These are phyloP conservation scores for Penicillium silybi DNA, from an alignment of 495 filamentous ascomycete species.

Conservation along the genomic window DNA sequence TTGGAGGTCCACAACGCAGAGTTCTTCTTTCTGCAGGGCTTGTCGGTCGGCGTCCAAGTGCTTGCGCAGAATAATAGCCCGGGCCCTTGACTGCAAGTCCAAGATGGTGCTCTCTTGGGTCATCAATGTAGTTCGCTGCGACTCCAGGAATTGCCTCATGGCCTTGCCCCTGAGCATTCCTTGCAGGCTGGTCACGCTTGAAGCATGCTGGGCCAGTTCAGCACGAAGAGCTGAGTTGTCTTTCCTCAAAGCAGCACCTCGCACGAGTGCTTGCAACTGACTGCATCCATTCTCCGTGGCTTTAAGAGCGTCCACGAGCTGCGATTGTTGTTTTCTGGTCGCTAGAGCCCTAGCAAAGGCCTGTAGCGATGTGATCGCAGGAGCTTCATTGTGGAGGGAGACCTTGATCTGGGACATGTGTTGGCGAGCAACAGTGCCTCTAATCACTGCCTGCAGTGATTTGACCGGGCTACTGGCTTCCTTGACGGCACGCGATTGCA, in stretches of 20 bases:
- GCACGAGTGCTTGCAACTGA: constrained; percentile 39
- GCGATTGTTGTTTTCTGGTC: constrained; percentile 25
- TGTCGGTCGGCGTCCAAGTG: constrained; percentile 45
- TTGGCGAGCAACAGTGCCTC: constrained; percentile 48
- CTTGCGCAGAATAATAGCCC: constrained; percentile 44
- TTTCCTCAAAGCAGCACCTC: constrained; percentile 35
- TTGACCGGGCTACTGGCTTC: constrained; percentile 22
- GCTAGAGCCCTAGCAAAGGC: constrained; percentile 38
- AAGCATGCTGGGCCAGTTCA: constrained; percentile 27
- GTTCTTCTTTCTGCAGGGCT: constrained; percentile 55
- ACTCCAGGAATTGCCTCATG: constrained; percentile 33
- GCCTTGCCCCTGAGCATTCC: constrained; percentile 29
- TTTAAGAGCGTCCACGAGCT: constrained; percentile 30
- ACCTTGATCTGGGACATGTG: constrained; percentile 31
- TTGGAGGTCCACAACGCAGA: constrained; percentile 63
- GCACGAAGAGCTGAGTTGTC: constrained; percentile 21
- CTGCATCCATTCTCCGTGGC: constrained; percentile 23
- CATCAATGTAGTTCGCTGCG: constrained; percentile 28
- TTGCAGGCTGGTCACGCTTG: constrained; percentile 29
- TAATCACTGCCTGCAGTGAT: constrained; percentile 46
- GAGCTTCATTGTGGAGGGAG: constrained; percentile 26
- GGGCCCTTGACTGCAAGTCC: constrained; percentile 44
- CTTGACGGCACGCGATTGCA: constrained; percentile 49
- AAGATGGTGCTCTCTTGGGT: constrained; percentile 32
- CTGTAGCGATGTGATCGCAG: constrained; percentile 45